phyloP scores from a whole-genome alignment of 2,329 filamentous ascomycete genomes.

The Thelonectria olida region DNA sequence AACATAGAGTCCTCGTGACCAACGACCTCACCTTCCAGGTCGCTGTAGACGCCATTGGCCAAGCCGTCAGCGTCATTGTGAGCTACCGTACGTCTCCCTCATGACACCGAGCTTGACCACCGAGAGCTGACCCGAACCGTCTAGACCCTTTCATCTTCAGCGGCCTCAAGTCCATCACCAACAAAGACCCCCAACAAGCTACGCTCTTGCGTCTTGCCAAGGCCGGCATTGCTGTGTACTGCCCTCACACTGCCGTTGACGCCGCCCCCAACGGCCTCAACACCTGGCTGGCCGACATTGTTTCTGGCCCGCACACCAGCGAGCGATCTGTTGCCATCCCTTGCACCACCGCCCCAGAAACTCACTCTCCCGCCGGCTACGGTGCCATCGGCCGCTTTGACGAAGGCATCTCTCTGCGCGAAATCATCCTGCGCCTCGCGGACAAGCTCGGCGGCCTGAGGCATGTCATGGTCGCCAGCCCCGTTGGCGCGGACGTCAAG shows the following conservation, averaged over 20 bases:
- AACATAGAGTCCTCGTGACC: conserved; percentile 65
- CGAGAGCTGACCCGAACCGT: not conserved
- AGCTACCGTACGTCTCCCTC: conserved; percentile 75
- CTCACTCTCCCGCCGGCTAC: conserved; percentile 61
- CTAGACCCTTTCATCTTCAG: conserved; percentile 96
- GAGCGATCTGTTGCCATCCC: conserved; percentile 56
- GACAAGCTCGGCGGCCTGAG: conserved; percentile 72
- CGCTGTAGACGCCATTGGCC: conserved; percentile 85
- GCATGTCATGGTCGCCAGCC: conserved; percentile 60
- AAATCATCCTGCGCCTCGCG: conserved; percentile 65
- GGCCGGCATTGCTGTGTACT: conserved; percentile 93
- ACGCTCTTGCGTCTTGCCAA: conserved; percentile 84
- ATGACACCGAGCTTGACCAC: no score
- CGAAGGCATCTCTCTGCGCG: conserved; percentile 48
- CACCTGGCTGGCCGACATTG: conserved; percentile 91
- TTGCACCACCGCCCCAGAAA: conserved; percentile 52
- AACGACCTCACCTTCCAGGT: conserved; percentile 92
- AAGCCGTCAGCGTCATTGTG: conserved; percentile 81
- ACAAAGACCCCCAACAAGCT: conserved; percentile 85
- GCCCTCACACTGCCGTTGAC: conserved; percentile 94
- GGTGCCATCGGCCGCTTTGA: conserved; percentile 59
- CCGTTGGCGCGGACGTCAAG: conserved; percentile 56
- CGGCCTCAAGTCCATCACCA: conserved; percentile 87
- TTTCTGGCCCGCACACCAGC: conserved; percentile 64
- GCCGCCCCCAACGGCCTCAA: conserved; percentile 86